phyloP scores from a whole-genome alignment of 2,329 filamentous ascomycete genomes.

The Paraconiothyrium brasiliense region DNA sequence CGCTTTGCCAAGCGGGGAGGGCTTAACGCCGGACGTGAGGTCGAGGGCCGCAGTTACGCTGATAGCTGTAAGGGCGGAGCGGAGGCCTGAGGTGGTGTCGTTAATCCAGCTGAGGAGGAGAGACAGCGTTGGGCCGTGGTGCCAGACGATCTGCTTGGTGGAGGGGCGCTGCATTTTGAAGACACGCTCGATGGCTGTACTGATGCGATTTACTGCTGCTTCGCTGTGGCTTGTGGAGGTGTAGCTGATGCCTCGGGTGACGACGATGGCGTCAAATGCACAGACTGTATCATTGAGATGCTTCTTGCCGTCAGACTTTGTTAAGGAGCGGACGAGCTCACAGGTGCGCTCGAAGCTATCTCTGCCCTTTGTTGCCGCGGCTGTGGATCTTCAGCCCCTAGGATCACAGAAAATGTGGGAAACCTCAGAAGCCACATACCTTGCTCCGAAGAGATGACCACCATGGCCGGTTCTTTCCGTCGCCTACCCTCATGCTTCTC shows the following conservation, averaged over 20 bases:
- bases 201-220: conserved; percentile 35
- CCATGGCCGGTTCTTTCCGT: conserved; percentile 34
- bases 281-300: conserved; percentile 38
- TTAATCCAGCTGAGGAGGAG: conserved; percentile 43
- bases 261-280: conserved; percentile 37
- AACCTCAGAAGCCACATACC: neutral
- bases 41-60: conserved; percentile 37
- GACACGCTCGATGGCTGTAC: conserved; percentile 33
- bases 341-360: conserved; percentile 39
- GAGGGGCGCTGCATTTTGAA: conserved; percentile 15
- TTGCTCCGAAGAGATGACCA: conserved; percentile 32
- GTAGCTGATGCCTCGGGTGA: conserved; percentile 42
- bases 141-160: conserved; percentile 41
- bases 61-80: conserved; percentile 32
- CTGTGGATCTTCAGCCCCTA: conserved; percentile 1
- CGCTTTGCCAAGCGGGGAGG: conserved; percentile 28
- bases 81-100: conserved; percentile 34
- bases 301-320: conserved; percentile 26
- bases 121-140: conserved; percentile 42
- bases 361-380: conserved; percentile 25
- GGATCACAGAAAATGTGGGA: no score
- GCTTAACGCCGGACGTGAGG: conserved; percentile 28
- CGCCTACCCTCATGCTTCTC: neutral
- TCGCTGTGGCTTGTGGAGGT: conserved; percentile 18
- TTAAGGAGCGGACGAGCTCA: conserved; percentile 39